Base-by-base conservation (phyloP, 139 green algal genomes). In the Chlamydomonas applanata region DNA sequence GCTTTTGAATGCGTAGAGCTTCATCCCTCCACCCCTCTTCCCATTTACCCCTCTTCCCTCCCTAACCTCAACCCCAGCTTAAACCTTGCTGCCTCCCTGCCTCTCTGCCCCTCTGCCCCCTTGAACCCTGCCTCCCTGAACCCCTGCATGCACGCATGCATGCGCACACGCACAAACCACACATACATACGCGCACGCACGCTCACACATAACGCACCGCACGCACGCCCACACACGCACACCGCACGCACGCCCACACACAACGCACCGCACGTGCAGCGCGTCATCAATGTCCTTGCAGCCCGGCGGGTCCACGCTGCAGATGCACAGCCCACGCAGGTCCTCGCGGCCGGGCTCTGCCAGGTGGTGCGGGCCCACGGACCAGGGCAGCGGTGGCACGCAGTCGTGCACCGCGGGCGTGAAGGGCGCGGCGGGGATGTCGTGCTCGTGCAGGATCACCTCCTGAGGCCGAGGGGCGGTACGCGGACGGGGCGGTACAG, bases 271-370 rank as follows among this genome's bases (percentile, higher is more conserved):
- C 53, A 90, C 82, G 76, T 97, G 92, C 84, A 97, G 85, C 13
- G 93, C 93, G 62, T 97, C 93, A 72, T 97, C 93, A 52, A 97
- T 96, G 78, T 97, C 93, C 64, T 90, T 95, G 83, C 93, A 97
- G 25, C 91, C 92, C 13, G 92, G 91, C 0, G 93, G 93, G 79
- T 97, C 93, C 35, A 97, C 90, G 34, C 70, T 88, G 79, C 88
- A 94, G 7, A 96, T 81, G 65, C 66, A 74, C 25, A 93, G 72
- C 68, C 91, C 72, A 0, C 90, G 83, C 74, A 96, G 73, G 76
- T 97, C 92, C 30, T 75, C 70, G 24, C 69, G 53, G 52, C 64
- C 24, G 19, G 67, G 69, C 60, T 81, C 83, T 3, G 67, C 46
- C 17, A 91, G n/a, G 57, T 93, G 86, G 4, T 77, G 78, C 25